These are phyloP conservation scores for Penicillium sp. DNA, from an alignment of 2,329 filamentous ascomycete species.

Conservation along the genomic window DNA sequence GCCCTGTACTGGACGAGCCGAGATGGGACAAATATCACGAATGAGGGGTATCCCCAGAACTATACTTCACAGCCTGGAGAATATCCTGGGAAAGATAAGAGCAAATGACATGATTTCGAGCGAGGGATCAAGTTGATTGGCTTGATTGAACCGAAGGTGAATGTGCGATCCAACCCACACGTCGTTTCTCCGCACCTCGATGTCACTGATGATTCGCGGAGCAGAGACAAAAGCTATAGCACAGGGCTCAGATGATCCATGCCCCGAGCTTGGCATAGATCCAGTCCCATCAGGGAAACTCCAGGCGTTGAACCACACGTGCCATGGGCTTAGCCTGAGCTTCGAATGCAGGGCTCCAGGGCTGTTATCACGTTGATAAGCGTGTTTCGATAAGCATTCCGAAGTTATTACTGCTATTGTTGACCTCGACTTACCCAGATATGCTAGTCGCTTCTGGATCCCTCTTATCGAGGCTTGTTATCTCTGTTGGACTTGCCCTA, in stretches of 20 bases:
- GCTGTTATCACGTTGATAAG: conserved; percentile 3
- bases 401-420: background rate
- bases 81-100: conserved; percentile 1
- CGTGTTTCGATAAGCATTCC: background rate
- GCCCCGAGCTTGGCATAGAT: conserved; percentile 19
- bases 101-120: background rate
- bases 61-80: background rate
- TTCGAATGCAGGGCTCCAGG: background rate
- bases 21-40: background rate
- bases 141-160: background rate
- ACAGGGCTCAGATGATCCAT: conserved; percentile 12
- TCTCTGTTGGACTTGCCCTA: background rate
- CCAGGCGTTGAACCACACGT: conserved; percentile 22
- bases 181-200: conserved; percentile 12
- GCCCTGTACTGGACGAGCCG: background rate
- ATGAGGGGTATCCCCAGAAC: background rate
- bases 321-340: background rate
- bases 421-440: background rate
- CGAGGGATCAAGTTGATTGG: background rate
- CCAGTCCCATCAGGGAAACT: conserved; percentile 29
- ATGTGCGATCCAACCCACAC: background rate
- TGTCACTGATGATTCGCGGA: conserved; percentile 19
- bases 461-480: background rate
- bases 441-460: background rate
- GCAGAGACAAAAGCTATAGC: conserved; percentile 2